These are phyloP conservation scores for Pseudogymnoascus sp. DNA, from an alignment of 2,329 filamentous ascomycete species.

Conservation along the genomic window DNA sequence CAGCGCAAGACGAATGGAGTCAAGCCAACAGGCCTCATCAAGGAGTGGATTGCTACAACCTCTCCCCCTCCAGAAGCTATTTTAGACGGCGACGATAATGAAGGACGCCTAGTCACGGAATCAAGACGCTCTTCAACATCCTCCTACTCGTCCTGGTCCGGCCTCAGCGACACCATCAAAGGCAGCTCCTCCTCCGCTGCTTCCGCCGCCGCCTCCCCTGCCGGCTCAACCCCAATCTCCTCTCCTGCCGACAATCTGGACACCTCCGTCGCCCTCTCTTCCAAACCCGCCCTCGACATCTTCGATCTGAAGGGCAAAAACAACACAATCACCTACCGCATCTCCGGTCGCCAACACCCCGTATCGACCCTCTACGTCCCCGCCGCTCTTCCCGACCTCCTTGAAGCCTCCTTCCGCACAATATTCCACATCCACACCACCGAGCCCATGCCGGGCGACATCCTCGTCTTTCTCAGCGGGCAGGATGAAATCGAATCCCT, in stretches of 20 bases:
- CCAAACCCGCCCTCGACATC: neutral
- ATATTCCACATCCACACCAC: slow-evolving; percentile 83
- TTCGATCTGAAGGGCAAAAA: slow-evolving; percentile 13
- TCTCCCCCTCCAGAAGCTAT: neutral
- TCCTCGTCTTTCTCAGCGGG: slow-evolving; percentile 84
- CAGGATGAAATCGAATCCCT: slow-evolving; percentile 86
- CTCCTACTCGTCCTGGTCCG: slow-evolving; percentile 5
- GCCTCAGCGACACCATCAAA: slow-evolving; percentile 7
- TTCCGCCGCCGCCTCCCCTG: neutral
- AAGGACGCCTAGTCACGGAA: neutral
- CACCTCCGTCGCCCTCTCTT: neutral
- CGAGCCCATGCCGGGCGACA: slow-evolving; percentile 86
- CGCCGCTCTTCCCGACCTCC: slow-evolving; percentile 68
- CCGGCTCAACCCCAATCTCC: neutral
- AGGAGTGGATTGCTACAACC: neutral
- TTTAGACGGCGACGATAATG: neutral
- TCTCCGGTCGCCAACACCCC: slow-evolving; percentile 80
- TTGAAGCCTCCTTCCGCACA: slow-evolving; percentile 70
- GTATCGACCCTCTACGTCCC: slow-evolving; percentile 71
- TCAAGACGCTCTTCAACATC: neutral
- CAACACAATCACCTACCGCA: slow-evolving; percentile 39
- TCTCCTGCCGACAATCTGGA: neutral
- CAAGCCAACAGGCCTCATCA: neutral
- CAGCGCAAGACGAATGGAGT: slow-evolving; percentile 1
- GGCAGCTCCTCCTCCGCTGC: neutral